These are phyloP conservation scores for Scorias spongiosa DNA, from an alignment of 2,329 filamentous ascomycete species.

Conservation along the genomic window DNA sequence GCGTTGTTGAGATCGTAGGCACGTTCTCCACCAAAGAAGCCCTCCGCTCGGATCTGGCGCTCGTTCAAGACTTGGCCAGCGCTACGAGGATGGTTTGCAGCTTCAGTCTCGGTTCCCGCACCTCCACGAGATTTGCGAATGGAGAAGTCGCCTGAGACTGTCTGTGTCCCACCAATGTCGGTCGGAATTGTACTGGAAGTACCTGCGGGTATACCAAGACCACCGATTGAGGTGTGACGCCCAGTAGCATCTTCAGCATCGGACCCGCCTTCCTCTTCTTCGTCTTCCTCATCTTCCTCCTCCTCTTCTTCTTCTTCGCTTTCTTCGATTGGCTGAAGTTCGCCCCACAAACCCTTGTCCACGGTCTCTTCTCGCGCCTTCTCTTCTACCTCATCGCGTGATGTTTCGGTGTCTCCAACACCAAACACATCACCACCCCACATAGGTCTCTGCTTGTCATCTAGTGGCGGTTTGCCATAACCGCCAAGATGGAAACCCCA, in stretches of 20 bases:
- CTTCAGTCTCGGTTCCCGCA: slow-evolving; percentile 77
- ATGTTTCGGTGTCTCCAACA: slow-evolving; percentile 33
- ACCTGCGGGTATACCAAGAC: slow-evolving; percentile 67
- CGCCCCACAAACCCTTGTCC: slow-evolving; percentile 82
- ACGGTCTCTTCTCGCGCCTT: slow-evolving; percentile 54
- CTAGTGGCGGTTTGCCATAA: slow-evolving; percentile 89
- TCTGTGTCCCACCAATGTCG: slow-evolving; percentile 61
- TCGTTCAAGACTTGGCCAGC: slow-evolving; percentile 87
- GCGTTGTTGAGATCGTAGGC: slow-evolving; percentile 66
- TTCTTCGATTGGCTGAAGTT: slow-evolving; percentile 66
- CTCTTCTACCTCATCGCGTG: slow-evolving; percentile 41
- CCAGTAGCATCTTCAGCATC: slow-evolving; percentile 57
- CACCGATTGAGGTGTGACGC: slow-evolving; percentile 49
- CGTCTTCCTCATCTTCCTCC: slow-evolving; percentile 42
- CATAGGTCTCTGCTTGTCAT: slow-evolving; percentile 79
- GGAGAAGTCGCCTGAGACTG: slow-evolving; percentile 73
- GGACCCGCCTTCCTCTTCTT: slow-evolving; percentile 53
- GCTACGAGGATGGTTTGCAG: slow-evolving; percentile 45
- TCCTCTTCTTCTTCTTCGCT: slow-evolving; percentile 52
- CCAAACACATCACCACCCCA: slow-evolving; percentile 95
- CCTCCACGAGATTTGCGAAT: slow-evolving; percentile 75
- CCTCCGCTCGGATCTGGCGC: slow-evolving; percentile 67
- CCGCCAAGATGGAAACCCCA: slow-evolving; percentile 96
- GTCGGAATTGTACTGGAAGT: slow-evolving; percentile 67
- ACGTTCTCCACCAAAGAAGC: slow-evolving; percentile 92